These are phyloP conservation scores for Chlorella variabilis DNA, from an alignment of 163 green algal genomes.

Conservation along the genomic window DNA sequence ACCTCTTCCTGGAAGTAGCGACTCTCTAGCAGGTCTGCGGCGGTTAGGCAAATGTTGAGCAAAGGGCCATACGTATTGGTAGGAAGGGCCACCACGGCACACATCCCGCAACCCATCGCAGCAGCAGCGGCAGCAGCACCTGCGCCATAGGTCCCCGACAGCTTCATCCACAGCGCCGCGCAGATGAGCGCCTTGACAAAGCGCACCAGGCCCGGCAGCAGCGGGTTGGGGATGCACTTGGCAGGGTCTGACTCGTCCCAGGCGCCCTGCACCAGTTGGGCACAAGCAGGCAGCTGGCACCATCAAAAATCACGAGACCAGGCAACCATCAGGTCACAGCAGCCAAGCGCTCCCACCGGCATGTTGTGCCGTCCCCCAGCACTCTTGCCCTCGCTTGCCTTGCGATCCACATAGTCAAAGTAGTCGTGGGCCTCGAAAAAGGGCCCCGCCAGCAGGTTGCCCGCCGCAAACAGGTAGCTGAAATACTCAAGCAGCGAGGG, in stretches of 20 bases:
- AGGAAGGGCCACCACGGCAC: neutral
- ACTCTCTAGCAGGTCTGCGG: constrained; percentile 44
- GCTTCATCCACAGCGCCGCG: constrained; percentile 60
- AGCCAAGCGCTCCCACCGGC: no score
- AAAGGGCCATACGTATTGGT: constrained; percentile 25
- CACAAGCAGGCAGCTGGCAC: no score
- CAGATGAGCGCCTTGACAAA: constrained; percentile 65
- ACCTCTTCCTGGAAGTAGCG: constrained; percentile 48
- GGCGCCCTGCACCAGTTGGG: constrained; percentile 38
- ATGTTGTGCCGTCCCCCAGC: no score
- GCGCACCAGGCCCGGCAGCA: constrained; percentile 50
- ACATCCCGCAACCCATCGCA: neutral
- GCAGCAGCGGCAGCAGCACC: neutral
- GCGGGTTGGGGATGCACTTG: constrained; percentile 41
- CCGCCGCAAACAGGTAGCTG: constrained; percentile 81
- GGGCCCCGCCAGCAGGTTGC: constrained; percentile 90
- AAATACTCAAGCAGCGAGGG: constrained; percentile 80
- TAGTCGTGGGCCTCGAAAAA: constrained; percentile 89
- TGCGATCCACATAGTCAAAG: constrained; percentile 56
- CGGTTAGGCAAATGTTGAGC: neutral
- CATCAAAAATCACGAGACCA: no score
- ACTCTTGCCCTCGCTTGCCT: constrained; percentile 21
- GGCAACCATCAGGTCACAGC: no score
- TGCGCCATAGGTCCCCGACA: constrained; percentile 21
- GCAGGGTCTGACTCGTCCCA: constrained; percentile 46